Base-by-base conservation (phyloP, 2,329 filamentous ascomycete genomes). In the Purpureocillium lavendulum region DNA sequence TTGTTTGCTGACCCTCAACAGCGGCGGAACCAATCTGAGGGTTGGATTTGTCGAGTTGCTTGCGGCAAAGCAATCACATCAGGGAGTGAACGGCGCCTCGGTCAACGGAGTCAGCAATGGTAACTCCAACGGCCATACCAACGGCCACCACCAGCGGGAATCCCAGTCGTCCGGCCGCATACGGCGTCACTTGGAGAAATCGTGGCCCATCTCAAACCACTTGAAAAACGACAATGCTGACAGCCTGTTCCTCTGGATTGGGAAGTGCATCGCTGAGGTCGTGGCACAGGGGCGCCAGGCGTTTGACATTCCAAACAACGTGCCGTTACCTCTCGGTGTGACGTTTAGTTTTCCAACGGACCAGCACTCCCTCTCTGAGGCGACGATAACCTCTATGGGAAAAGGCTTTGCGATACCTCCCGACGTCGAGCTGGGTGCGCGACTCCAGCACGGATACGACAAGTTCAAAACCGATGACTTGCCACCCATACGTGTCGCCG, bases 161-260 rank as follows among this genome's bases (percentile, higher is more conserved):
- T 40, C 11, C 41, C 39, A 38, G 40, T 32, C 51, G 35, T 42
- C 52, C n/a, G 31, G 53, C 16, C 70, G 70, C 33, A 65, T 83
- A 26, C 67, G 67, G 29, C 69, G 80, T 35, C 72, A 75, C 5
- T 61, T 86, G 40, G 84, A 88, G 56, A 80, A 71, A 47, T 76
- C 75, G 39, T 88, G 84, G 83, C 76, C 82, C 7, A 89, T 89
- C 49, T 74, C 73, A 35, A 77, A 87, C 32, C 75, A 82, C 40
- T 61, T 88, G 45, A 87, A 87, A 54, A 77, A 75, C 57, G 78
- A 87, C 49, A 81, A 88, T 46, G 77, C 82, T 1, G 79, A 87
- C 41, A 78, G 80, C 41, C 65, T 90, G 2, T 92, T 92, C 57
- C 62, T 71, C n/a, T 92, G 85, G 85, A 86, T 92, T 48, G 86